phyloP scores from a whole-genome alignment of 805 yeast genomes.

The Starmera quercuum region DNA sequence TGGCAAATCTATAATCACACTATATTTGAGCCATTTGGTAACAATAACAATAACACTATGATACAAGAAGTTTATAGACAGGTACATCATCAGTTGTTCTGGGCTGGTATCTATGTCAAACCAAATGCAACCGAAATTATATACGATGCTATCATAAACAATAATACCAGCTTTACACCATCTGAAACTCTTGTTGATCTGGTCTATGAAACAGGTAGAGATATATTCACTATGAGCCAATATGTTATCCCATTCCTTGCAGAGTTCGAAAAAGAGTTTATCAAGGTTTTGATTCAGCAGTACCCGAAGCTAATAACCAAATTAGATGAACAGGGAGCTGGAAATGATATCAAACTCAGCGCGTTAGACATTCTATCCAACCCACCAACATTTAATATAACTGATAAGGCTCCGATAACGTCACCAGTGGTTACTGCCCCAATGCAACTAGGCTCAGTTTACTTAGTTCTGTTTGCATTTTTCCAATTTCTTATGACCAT shows the following conservation, averaged over 20 bases:
- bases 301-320: constrained; percentile 15
- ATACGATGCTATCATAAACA: constrained; percentile 15
- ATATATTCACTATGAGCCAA: constrained; percentile 36
- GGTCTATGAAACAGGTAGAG: constrained; percentile 58
- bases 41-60: constrained; percentile 10
- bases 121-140: constrained; percentile 34
- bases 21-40: constrained; percentile 15
- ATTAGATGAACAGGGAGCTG: constrained; percentile 30
- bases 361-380: constrained; percentile 9
- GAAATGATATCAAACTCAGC: constrained; percentile 11
- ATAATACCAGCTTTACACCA: constrained; percentile 12
- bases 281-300: constrained; percentile 1
- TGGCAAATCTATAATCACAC: constrained; percentile 20
- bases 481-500: constrained; percentile 57
- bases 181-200: constrained; percentile 25
- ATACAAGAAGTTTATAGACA: constrained; percentile 30
- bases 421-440: constrained; percentile 53
- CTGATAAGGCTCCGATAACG: constrained; percentile 41
- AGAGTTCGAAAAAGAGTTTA: constrained; percentile 28
- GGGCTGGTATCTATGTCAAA: constrained; percentile 52
- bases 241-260: constrained; percentile 39
- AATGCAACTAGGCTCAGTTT: constrained; percentile 65
- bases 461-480: constrained; percentile 60
- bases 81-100: constrained; percentile 45
- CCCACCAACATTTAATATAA: constrained; percentile 15